Evolutionary conservation across 2,329 filamentous ascomycete genomes (phyloP), one percentile per base, ranked within the genome.

Genomic region (Fusarium xylarioides): DNA sequence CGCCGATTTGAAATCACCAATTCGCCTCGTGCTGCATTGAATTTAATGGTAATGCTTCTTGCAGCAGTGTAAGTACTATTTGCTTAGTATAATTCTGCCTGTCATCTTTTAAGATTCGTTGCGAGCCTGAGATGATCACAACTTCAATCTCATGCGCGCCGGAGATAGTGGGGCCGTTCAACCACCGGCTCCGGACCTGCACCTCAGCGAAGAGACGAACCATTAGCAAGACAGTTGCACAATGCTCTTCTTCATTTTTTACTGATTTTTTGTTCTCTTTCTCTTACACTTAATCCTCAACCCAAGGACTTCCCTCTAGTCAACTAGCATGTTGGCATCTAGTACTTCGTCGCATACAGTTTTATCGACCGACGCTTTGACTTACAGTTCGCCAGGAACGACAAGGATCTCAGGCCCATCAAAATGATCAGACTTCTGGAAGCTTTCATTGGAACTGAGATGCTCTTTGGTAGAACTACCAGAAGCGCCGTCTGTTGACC

Each of bases 101-200:
- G 42, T 1, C 16, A 5, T 6, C 3, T 34, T 5, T 23, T 26
- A 18, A 23, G 2, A 3, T n/a, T 11, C 12, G 35, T 49, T 12
- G 23, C 23, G 19, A 63, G 28, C 37, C 35, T 40, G 40, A 11
- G 40, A 53, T 49, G 52, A 68, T 50, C 16, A 19, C 49, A 58
- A 64, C 60, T 59, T 63, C 35, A 46, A 53, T 43, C 26, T 74
- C 44, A 34, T 43, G 30, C 18, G 35, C 28, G 56, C 32, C 64
- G 50, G 66, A 58, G 23, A 40, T 54, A 6, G 73, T 74, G 73
- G 75, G 63, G 62, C 70, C 58, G 54, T 11, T 15, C 61, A 4
- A 62, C 64, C 55, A 38, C 59, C 71, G 44, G 50, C 63, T 54
- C 56, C 54, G 28, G 49, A 32, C 40, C 52, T 63, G 49, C 35